Evolutionary conservation across 371 early-diverging fungal genomes (phyloP).

Genomic region (Phascolomyces articulosus): DNA sequence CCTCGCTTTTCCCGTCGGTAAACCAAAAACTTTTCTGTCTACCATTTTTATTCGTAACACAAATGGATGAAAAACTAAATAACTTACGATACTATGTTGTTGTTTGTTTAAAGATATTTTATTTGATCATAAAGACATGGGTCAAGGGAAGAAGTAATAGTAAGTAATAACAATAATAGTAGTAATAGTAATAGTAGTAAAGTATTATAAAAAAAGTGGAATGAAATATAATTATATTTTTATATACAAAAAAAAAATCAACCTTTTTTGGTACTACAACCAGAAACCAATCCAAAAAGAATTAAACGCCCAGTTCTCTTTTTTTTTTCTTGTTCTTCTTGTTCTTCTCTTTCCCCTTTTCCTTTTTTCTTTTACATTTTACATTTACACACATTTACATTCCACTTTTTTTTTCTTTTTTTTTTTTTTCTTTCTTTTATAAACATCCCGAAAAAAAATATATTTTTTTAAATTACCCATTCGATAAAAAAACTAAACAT

Average conservation of each 20-base stretch:
- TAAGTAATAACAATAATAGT: too few relatives aligned
- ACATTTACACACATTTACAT: too few relatives aligned
- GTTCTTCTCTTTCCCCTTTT: neutral
- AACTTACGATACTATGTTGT: too few relatives aligned
- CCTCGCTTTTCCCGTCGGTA: too few relatives aligned
- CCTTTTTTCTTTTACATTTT: neutral
- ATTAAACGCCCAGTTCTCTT: constrained; percentile 8
- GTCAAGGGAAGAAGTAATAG: too few relatives aligned
- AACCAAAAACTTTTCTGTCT: neutral
- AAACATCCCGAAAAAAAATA: neutral
- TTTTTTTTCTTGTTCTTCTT: neutral
- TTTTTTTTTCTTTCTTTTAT: neutral
- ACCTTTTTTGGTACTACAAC: neutral
- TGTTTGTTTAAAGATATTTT: too few relatives aligned
- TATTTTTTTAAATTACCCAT: too few relatives aligned
- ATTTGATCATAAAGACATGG: too few relatives aligned
- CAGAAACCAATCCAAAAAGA: neutral
- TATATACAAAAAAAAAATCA: neutral
- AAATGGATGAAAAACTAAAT: too few relatives aligned
- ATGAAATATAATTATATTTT: too few relatives aligned
- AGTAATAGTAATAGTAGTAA: too few relatives aligned
- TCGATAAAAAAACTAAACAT: neutral
- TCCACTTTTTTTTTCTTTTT: neutral
- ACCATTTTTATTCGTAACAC: neutral
- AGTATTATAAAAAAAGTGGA: too few relatives aligned